Evolutionary conservation across 1,139 yeast species (phyloP).

Genomic region (Taphrina flavorubra): DNA sequence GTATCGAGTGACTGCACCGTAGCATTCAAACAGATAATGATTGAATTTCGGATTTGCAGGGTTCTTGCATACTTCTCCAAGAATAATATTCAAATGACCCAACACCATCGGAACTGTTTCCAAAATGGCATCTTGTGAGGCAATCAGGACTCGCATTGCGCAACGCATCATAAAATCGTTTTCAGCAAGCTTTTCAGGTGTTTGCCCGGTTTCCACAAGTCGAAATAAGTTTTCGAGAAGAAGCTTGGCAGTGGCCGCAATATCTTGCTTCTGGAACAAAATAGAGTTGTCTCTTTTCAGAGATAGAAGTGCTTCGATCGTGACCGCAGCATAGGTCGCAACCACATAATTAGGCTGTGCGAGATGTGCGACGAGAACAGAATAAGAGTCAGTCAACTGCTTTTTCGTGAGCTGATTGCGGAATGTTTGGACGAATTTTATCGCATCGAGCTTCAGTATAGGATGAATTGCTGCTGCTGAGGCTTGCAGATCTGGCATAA

Average conservation of each 20-base stretch:
- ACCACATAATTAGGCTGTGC: conserved; percentile 73
- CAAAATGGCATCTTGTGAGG: conserved; percentile 68
- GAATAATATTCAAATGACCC: conserved; percentile 68
- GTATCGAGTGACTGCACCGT: conserved; percentile 74
- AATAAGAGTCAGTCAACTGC: conserved; percentile 78
- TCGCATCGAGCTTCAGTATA: conserved; percentile 87
- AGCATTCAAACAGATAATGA: conserved; percentile 86
- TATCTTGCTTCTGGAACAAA: conserved; percentile 74
- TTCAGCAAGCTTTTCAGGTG: conserved; percentile 92
- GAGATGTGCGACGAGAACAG: conserved; percentile 75
- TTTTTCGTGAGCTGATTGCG: conserved; percentile 85
- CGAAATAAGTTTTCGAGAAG: conserved; percentile 70
- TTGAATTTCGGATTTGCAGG: conserved; percentile 95
- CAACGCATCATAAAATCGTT: conserved; percentile 86
- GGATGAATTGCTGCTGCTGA: conserved; percentile 60
- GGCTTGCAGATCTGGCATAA: conserved; percentile 77
- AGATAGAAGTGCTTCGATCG: conserved; percentile 84
- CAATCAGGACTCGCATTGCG: conserved; percentile 78
- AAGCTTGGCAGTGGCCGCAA: conserved; percentile 61
- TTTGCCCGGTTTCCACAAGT: conserved; percentile 65
- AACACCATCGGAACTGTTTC: conserved; percentile 51
- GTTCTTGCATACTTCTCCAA: conserved; percentile 75
- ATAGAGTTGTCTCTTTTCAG: conserved; percentile 62
- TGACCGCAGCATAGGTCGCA: conserved; percentile 90
- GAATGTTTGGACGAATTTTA: conserved; percentile 85